These are phyloP conservation scores for Rachicladosporium sp. DNA, from an alignment of 2,329 filamentous ascomycete species.

Conservation along the genomic window DNA sequence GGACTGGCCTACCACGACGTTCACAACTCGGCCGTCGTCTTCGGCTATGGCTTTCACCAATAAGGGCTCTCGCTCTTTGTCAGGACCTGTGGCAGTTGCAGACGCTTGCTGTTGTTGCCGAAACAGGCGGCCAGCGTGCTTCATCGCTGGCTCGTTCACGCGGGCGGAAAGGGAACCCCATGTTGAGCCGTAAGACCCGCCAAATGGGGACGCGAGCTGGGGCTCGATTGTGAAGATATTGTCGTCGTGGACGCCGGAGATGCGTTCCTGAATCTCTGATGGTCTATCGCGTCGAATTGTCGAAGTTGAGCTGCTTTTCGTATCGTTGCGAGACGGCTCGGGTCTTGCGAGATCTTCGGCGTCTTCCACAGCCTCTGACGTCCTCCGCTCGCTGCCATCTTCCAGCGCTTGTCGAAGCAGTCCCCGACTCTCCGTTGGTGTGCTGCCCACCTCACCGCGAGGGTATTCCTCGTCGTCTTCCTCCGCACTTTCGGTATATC, in stretches of 20 bases:
- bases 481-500: slow-evolving; percentile 33
- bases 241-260: slow-evolving; percentile 25
- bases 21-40: slow-evolving; percentile 67
- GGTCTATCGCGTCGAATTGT: slow-evolving; percentile 7
- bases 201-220: slow-evolving; percentile 52
- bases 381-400: slow-evolving; percentile 12
- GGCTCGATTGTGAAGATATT: slow-evolving; percentile 39
- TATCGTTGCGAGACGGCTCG: not conserved
- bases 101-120: slow-evolving; percentile 34
- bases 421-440: slow-evolving; percentile 29
- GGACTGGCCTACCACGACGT: slow-evolving; percentile 83
- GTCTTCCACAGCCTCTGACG: slow-evolving; percentile 19
- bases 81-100: slow-evolving; percentile 21
- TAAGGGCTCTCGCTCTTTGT: slow-evolving; percentile 50
- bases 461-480: slow-evolving; percentile 29
- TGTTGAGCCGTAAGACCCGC: slow-evolving; percentile 57
- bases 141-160: slow-evolving; percentile 44
- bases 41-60: slow-evolving; percentile 80
- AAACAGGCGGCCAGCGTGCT: slow-evolving; percentile 42
- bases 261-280: slow-evolving; percentile 14
- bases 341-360: slow-evolving; percentile 10
- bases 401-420: slow-evolving; percentile 31
- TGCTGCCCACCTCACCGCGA: slow-evolving; percentile 20
- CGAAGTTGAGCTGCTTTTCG: not conserved
- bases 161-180: slow-evolving; percentile 48